phyloP scores from a whole-genome alignment of 768 basidiomycete genomes.

The Leccinum truebloodii region DNA sequence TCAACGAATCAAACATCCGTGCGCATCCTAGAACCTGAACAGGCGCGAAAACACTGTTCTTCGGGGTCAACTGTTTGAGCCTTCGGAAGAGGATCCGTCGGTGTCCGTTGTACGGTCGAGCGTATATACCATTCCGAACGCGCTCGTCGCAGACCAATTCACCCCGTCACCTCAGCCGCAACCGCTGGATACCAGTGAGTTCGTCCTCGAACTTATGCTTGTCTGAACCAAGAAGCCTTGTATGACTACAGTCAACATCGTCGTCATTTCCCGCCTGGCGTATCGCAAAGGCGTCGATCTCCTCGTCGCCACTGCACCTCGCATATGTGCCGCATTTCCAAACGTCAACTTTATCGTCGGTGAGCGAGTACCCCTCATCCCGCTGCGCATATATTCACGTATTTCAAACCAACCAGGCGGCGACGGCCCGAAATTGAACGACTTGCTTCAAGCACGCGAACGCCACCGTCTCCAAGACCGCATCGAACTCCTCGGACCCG shows the following conservation, averaged over 20 bases:
- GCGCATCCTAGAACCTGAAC: not conserved
- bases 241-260: constrained; percentile 71
- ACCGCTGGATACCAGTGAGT: constrained; percentile 56
- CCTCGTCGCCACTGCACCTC: constrained; percentile 87
- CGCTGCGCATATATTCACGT: not conserved
- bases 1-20: not conserved
- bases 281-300: constrained; percentile 98
- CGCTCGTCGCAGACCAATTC: constrained; percentile 86
- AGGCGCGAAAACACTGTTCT: constrained; percentile 98
- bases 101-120: constrained; percentile 50
- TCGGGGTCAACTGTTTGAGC: constrained; percentile 74
- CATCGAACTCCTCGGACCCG: constrained; percentile 84
- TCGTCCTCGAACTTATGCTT: not conserved
- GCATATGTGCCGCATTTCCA: constrained; percentile 82
- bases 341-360: constrained; percentile 90
- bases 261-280: constrained; percentile 86
- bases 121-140: constrained; percentile 93
- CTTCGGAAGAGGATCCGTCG: constrained; percentile 42
- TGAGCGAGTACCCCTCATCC: constrained; percentile 23
- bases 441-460: constrained; percentile 94
- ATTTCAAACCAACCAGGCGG: constrained; percentile 59
- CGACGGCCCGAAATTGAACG: constrained; percentile 93
- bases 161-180: constrained; percentile 53
- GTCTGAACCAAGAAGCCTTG: not conserved
- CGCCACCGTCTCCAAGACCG: constrained; percentile 87